Percentiles rank a stretch among this genome's conserved stretches.
These are phyloP conservation scores for Panellus pusillus DNA, from an alignment of 768 basidiomycete species.

Conservation along the genomic window DNA sequence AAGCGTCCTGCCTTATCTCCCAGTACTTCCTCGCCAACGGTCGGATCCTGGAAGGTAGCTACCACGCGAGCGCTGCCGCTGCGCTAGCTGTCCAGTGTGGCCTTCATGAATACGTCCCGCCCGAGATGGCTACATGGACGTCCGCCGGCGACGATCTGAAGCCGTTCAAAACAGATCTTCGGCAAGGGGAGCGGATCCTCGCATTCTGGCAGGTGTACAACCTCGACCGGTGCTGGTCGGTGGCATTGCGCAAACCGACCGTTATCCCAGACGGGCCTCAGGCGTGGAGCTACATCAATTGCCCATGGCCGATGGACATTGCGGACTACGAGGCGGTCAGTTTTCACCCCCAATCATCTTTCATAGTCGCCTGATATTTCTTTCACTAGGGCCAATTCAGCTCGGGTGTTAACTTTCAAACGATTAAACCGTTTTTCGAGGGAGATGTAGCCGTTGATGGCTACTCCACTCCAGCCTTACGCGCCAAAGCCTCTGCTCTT, in stretches of 20 bases:
- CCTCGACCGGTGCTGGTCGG: slow-evolving; percentile 81
- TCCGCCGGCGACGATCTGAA: slow-evolving; percentile 45
- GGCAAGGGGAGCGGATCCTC: slow-evolving; percentile 69
- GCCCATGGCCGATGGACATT: slow-evolving; percentile 77
- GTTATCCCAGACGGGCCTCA: slow-evolving; percentile 65
- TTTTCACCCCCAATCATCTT: slow-evolving; percentile 1
- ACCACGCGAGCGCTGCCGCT: slow-evolving; percentile 73
- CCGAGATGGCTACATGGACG: slow-evolving; percentile 36
- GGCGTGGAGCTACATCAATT: slow-evolving; percentile 57
- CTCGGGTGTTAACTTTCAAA: slow-evolving; percentile 51
- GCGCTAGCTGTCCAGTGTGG: slow-evolving; percentile 73
- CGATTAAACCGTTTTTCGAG: slow-evolving; percentile 62
- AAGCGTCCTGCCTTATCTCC: slow-evolving; percentile 73
- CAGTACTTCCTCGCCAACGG: slow-evolving; percentile 78
- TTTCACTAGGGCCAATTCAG: slow-evolving; percentile 57
- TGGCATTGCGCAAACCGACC: slow-evolving; percentile 64
- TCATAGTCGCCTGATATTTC: slow-evolving; percentile 9
- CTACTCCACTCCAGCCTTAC: slow-evolving; percentile 64
- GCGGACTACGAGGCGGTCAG: slow-evolving; percentile 68
- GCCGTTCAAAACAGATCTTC: slow-evolving; percentile 56
- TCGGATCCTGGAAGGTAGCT: slow-evolving; percentile 74
- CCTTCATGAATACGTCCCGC: slow-evolving; percentile 49
- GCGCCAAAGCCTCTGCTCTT: slow-evolving; percentile 75
- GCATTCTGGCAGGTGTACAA: slow-evolving; percentile 86
- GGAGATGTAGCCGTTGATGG: slow-evolving; percentile 55